Conservation (phyloP, 148 eudicot genomes). For the Amaranthus palmeri region DNA sequence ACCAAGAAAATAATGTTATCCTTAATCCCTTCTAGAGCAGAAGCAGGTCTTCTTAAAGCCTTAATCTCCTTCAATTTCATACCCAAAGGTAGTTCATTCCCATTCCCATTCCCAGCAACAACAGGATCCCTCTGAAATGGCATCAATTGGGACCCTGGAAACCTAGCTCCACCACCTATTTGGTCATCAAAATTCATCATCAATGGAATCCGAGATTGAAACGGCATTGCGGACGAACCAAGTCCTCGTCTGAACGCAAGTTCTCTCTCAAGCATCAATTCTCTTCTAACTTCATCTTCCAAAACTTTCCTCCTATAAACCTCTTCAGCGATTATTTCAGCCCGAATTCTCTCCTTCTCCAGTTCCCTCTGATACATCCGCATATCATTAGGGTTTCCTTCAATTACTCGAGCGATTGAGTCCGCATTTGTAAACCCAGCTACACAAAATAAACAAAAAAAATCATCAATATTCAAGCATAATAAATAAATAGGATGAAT, state of each 20-base stretch:
- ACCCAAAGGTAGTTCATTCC: slow-evolving; percentile 4
- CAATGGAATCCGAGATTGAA: slow-evolving; percentile 23
- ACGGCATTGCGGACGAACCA: slow-evolving; percentile 11
- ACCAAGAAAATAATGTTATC: slow-evolving; percentile 46
- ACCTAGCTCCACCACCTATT: slow-evolving; percentile 20
- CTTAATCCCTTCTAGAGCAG: slow-evolving; percentile 27
- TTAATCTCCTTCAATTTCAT: slow-evolving; percentile 17
- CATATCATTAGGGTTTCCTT: neutral
- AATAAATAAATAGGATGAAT: neutral
- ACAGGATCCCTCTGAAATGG: slow-evolving; percentile 37
- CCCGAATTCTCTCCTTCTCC: slow-evolving; percentile 57
- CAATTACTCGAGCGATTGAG: neutral
- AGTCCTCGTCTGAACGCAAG: slow-evolving; percentile 22
- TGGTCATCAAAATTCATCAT: slow-evolving; percentile 14
- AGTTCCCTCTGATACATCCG: slow-evolving; percentile 37
- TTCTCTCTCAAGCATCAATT: slow-evolving; percentile 56
- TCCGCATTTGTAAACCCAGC: slow-evolving; percentile 12
- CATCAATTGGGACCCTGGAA: slow-evolving; percentile 12
- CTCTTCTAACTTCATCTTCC: slow-evolving; percentile 66
- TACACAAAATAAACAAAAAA: neutral
- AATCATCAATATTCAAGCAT: neutral
- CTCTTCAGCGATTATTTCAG: slow-evolving; percentile 50
- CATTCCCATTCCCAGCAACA: slow-evolving; percentile 13
- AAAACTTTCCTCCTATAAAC: slow-evolving; percentile 35
- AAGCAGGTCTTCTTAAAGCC: slow-evolving; percentile 17